Conservation (phyloP, 2,329 filamentous ascomycete species). For the Cercospora beticola region DNA sequence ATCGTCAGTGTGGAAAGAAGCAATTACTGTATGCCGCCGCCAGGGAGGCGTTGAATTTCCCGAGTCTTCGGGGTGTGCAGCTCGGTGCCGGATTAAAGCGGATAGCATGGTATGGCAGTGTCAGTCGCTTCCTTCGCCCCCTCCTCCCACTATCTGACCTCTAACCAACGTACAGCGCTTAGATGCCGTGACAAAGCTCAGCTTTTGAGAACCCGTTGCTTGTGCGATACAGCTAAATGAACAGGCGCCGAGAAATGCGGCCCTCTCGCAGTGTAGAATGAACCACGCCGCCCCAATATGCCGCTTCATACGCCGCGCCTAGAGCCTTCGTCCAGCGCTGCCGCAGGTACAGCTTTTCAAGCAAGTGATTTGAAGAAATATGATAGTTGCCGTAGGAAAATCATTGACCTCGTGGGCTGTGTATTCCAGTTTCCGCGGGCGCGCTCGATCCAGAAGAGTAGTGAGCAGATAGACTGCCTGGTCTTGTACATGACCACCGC, state of each 20-base stretch:
- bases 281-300: constrained; percentile 21
- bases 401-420: constrained; percentile 14
- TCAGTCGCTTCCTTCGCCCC: background rate
- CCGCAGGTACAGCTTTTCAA: constrained; percentile 26
- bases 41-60: constrained; percentile 3
- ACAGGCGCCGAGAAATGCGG: constrained; percentile 22
- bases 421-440: constrained; percentile 10
- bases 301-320: constrained; percentile 15
- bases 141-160: constrained; percentile 12
- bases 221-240: constrained; percentile 24
- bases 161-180: constrained; percentile 22
- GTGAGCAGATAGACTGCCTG: constrained; percentile 10
- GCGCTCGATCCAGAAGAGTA: constrained; percentile 16
- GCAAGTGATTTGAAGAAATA: constrained; percentile 27
- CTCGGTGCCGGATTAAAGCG: constrained; percentile 1
- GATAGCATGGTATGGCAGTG: constrained; percentile 1
- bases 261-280: constrained; percentile 22
- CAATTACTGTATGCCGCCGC: background rate
- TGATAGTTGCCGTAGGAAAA: constrained; percentile 16
- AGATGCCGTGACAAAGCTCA: constrained; percentile 22
- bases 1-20: background rate
- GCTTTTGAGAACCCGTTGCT: constrained; percentile 24
- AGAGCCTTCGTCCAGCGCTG: constrained; percentile 18
- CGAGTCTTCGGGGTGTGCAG: constrained; percentile 3
- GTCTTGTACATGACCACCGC: constrained; percentile 20